Percentiles rank a stretch among this genome's conserved stretches.
Conservation (phyloP, 768 basidiomycete species). For the Saitozyma sp. region DNA sequence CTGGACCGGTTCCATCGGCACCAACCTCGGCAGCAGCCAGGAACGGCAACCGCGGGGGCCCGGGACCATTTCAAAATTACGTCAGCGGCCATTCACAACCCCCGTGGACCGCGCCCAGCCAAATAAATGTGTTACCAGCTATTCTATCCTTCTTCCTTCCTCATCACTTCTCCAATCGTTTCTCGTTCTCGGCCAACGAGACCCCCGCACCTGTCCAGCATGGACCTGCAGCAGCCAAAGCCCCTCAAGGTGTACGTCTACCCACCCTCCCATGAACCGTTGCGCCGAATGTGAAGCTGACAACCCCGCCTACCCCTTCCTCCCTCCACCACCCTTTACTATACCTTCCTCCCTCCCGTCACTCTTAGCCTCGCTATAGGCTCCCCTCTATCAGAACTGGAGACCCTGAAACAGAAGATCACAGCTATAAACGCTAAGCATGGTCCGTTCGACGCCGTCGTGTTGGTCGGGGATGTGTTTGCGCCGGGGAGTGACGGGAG, state of each 20-base stretch:
- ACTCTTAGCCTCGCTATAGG: conserved; percentile 70
- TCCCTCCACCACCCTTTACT: background rate
- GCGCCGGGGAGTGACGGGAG: conserved; percentile 65
- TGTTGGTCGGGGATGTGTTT: conserved; percentile 59
- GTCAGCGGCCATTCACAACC: too few relatives aligned
- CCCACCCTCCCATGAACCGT: background rate
- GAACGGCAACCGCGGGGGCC: too few relatives aligned
- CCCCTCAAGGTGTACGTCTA: background rate
- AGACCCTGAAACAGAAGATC: conserved; percentile 75
- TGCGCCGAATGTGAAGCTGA: conserved; percentile 1
- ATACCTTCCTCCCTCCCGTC: conserved; percentile 21
- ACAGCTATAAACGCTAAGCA: conserved; percentile 83
- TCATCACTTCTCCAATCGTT: too few relatives aligned
- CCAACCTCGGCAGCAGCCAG: too few relatives aligned
- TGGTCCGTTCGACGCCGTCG: conserved; percentile 75
- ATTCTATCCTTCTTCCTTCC: too few relatives aligned
- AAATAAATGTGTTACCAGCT: too few relatives aligned
- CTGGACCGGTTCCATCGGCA: too few relatives aligned
- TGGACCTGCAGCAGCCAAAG: background rate
- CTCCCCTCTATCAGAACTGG: conserved; percentile 71
- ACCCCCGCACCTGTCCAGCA: background rate
- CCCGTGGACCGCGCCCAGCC: too few relatives aligned
- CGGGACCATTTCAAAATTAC: too few relatives aligned
- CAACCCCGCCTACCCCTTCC: conserved; percentile 1
- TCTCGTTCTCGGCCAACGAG: background rate